Conservation (phyloP, 164 flowering plant species). For the Sextonia rubra region DNA sequence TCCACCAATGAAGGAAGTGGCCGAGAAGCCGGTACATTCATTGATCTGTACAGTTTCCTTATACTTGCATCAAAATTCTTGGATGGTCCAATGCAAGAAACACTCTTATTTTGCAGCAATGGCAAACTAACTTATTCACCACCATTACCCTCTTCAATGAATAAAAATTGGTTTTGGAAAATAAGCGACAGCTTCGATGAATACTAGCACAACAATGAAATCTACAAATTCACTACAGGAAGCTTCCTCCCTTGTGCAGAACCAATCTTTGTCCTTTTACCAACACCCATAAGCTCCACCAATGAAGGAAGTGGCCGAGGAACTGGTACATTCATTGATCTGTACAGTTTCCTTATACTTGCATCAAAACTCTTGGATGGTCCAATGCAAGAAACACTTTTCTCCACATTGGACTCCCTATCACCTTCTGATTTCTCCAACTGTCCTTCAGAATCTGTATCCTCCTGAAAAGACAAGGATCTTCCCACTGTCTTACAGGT, state of each 20-base stretch:
- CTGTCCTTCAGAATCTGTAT: conserved; percentile 13
- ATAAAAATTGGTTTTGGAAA: no score
- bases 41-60: conserved; percentile 66
- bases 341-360: conserved; percentile 54
- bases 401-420: conserved; percentile 8
- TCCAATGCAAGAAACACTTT: conserved; percentile 18
- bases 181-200: no score
- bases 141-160: no score
- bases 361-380: conserved; percentile 34
- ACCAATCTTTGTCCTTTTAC: conserved; percentile 40
- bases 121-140: no score
- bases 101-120: no score
- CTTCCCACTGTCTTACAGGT: conserved; percentile 6
- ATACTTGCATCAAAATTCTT: conserved; percentile 35
- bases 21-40: conserved; percentile 72
- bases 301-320: conserved; percentile 81
- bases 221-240: not conserved
- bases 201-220: no score
- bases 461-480: conserved; percentile 11
- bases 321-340: conserved; percentile 74
- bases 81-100: conserved; percentile 24
- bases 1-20: conserved; percentile 75
- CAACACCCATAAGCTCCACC: conserved; percentile 50
- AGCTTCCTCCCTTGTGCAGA: not conserved
- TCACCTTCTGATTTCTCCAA: conserved; percentile 10